Percentiles rank a stretch among this genome's conserved stretches.
Conservation (phyloP, 164 flowering plant genomes). For the Buxus sempervirens region DNA sequence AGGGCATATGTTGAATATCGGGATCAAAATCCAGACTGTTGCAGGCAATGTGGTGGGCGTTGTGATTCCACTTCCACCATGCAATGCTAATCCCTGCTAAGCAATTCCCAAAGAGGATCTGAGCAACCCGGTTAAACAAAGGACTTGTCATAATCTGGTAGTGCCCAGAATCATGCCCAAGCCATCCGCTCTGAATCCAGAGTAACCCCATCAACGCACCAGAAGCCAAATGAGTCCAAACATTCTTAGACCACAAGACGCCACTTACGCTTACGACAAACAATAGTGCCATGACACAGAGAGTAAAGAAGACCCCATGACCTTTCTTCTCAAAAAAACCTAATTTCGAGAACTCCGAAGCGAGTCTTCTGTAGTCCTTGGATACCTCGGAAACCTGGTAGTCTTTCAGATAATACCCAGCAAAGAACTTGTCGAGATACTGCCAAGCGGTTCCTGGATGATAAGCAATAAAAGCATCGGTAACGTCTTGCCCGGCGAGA, state of each 20-base stretch:
- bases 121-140: constrained; percentile 33
- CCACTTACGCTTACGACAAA: constrained; percentile 36
- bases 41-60: constrained; percentile 62
- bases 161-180: constrained; percentile 73
- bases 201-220: constrained; percentile 48
- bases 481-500: constrained; percentile 73
- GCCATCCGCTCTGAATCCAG: constrained; percentile 55
- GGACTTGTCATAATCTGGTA: constrained; percentile 40
- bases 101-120: constrained; percentile 54
- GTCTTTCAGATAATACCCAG: constrained; percentile 53
- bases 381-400: constrained; percentile 61
- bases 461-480: constrained; percentile 75
- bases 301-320: constrained; percentile 27
- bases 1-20: constrained; percentile 56
- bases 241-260: constrained; percentile 25
- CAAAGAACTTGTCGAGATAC: constrained; percentile 49
- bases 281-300: constrained; percentile 23
- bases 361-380: constrained; percentile 57
- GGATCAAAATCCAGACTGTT: constrained; percentile 60
- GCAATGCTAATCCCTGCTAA: constrained; percentile 62
- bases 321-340: constrained; percentile 80
- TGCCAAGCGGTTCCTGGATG: constrained; percentile 81
- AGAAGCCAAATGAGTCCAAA: constrained; percentile 34
- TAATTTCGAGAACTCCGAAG: constrained; percentile 40
- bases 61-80: constrained; percentile 79